These are phyloP conservation scores for Achaetomium macrosporum DNA, from an alignment of 2,329 filamentous ascomycete species.

Conservation along the genomic window DNA sequence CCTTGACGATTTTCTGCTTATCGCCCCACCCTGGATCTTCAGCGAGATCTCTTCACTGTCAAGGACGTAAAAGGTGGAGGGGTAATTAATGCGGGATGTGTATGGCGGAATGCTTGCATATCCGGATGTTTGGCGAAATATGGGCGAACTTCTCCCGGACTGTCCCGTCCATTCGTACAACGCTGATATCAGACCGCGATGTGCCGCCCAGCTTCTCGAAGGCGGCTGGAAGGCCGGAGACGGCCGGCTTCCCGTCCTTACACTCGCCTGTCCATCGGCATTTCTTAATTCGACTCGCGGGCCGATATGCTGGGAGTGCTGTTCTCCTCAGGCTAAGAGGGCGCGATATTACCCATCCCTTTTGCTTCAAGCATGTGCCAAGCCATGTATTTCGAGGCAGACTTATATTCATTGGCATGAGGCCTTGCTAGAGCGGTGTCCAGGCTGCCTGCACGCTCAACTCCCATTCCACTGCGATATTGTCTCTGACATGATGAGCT, in stretches of 20 bases:
- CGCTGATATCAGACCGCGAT: constrained; percentile 7
- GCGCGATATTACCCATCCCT: neutral
- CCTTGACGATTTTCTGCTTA: too few relatives aligned
- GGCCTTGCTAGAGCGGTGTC: too few relatives aligned
- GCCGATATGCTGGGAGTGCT: neutral
- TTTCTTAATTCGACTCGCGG: neutral
- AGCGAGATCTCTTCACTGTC: too few relatives aligned
- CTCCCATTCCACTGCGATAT: constrained; percentile 20
- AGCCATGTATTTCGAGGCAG: constrained; percentile 2
- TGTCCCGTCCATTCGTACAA: constrained; percentile 6
- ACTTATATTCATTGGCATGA: too few relatives aligned
- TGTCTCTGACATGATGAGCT: constrained; percentile 23
- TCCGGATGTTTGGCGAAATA: constrained; percentile 17
- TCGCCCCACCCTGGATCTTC: too few relatives aligned
- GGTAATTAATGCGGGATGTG: too few relatives aligned
- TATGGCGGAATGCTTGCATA: constrained; percentile 5
- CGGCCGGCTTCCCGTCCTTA: neutral
- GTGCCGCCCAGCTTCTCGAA: neutral
- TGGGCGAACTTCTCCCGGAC: constrained; percentile 12
- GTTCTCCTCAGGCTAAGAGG: constrained; percentile 16
- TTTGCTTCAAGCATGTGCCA: neutral
- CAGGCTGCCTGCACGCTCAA: neutral
- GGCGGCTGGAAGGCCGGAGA: neutral
- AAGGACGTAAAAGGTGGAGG: too few relatives aligned
- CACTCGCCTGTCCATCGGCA: constrained; percentile 2